Base-by-base conservation (phyloP, 169 alveolate genomes). In the Perkinsus olseni region DNA sequence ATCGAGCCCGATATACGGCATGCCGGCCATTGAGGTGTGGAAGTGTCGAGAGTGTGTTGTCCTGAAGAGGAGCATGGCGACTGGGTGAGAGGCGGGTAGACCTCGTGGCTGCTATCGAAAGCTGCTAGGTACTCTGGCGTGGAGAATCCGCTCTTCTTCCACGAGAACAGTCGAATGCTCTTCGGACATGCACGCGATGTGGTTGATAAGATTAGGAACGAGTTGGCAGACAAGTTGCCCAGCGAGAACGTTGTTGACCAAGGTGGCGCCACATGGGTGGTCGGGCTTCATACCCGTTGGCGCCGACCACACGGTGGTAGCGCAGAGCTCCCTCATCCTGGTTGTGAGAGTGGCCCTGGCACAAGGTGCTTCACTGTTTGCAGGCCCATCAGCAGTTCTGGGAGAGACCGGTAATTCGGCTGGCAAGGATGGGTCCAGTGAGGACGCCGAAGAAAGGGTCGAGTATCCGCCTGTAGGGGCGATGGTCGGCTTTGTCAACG, bases 21-120 rank as follows among this genome's bases (percentile, higher is more conserved):
- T 97, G 99, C 98, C 99, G 28, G 98, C 97, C 39, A 96, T 97
- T 50, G 97, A 96, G 92, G 98, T 95, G 39, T 97, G 99, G 99
- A 95, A 96, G 92, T 96, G 97, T 37, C 96, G 96, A 74, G 92
- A 95, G 91, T 95, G 93, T 28, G 95, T 97, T 91, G 97, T 97
- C 74, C 93, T 96, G 93, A 97, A 97, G 94, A 96, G 99, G 95
- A 94, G 97, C 20, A 91, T 96, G 94, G 98, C 97, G 38, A 93
- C 95, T 36, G 99, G 99, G 48, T 62, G 82, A 21, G 82, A 62
- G 28, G 28, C 92, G 28, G 82, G 82, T 62, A 4, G 28, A 4
- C 17, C 28, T 13, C 10, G 28, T 62, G 82, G 82, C 34, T 28
- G 8, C 17, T 28, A 24, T 62, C 36, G 34, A 28, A 24, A 24